These are phyloP conservation scores for Plectranthus barbatus DNA, from an alignment of 257 asterid genomes.

Conservation along the genomic window DNA sequence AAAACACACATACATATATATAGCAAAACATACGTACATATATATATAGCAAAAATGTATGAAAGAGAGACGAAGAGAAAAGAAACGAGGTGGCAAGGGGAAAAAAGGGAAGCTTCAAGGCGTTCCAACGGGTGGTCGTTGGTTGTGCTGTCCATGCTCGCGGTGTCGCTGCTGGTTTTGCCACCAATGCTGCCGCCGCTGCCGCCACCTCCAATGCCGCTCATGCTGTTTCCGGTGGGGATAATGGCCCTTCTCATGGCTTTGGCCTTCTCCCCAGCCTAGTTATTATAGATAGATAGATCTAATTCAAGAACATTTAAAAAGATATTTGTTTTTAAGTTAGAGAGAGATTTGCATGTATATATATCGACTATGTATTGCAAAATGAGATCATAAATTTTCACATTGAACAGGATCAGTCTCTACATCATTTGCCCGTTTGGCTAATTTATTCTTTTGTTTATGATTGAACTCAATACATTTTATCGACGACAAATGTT, in stretches of 20 bases:
- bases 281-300: too few relatives aligned
- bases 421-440: too few relatives aligned
- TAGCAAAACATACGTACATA: too few relatives aligned
- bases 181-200: constrained; percentile 42
- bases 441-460: too few relatives aligned
- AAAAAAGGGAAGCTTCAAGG: neutral
- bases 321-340: too few relatives aligned
- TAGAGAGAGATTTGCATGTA: too few relatives aligned
- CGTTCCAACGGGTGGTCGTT: constrained; percentile 30
- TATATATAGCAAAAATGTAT: neutral
- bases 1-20: neutral
- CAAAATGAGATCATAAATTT: too few relatives aligned
- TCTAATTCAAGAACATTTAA: too few relatives aligned
- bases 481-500: too few relatives aligned
- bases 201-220: constrained; percentile 46
- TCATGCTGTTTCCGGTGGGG: constrained; percentile 49
- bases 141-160: constrained; percentile 21
- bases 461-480: too few relatives aligned
- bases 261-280: constrained; percentile 37
- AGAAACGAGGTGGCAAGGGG: constrained; percentile 11
- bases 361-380: too few relatives aligned
- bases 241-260: constrained; percentile 47
- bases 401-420: too few relatives aligned
- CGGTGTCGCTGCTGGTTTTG: constrained; percentile 26
- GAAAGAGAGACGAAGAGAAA: neutral